phyloP scores from a whole-genome alignment of 1,139 yeast species.

The Nakaseomyces nivariensis region DNA sequence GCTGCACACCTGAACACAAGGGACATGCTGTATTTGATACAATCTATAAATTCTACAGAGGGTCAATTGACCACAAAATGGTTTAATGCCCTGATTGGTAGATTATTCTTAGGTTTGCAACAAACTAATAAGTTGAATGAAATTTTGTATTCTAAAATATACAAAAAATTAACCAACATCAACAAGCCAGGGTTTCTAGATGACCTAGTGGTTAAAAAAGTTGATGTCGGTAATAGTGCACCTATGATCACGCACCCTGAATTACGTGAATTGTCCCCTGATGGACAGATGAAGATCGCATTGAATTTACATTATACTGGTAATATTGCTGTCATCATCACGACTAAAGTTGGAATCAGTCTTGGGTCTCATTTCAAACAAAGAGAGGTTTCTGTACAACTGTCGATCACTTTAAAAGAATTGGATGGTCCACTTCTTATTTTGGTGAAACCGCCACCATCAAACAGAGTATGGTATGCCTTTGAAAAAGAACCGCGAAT shows the following conservation, averaged over 20 bases:
- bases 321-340: constrained; percentile 58
- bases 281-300: constrained; percentile 62
- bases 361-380: constrained; percentile 68
- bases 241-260: constrained; percentile 73
- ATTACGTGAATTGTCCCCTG: constrained; percentile 62
- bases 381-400: constrained; percentile 64
- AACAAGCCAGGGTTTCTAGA: constrained; percentile 83
- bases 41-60: constrained; percentile 68
- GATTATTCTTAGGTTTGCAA: constrained; percentile 68
- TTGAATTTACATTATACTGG: constrained; percentile 64
- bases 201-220: constrained; percentile 61
- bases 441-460: constrained; percentile 78
- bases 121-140: constrained; percentile 56
- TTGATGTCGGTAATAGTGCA: constrained; percentile 71
- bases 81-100: constrained; percentile 80
- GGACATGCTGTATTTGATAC: constrained; percentile 65
- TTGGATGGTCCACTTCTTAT: constrained; percentile 67
- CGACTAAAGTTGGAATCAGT: constrained; percentile 68
- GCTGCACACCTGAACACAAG: constrained; percentile 63
- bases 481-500: constrained; percentile 72
- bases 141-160: constrained; percentile 48
- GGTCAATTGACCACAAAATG: constrained; percentile 79
- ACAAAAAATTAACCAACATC: constrained; percentile 64
- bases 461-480: constrained; percentile 83
- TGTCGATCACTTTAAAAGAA: constrained; percentile 59